Evolutionary conservation across 1,284 basidiomycete genomes (phyloP).

Genomic region (Porogramme epimiltina): DNA sequence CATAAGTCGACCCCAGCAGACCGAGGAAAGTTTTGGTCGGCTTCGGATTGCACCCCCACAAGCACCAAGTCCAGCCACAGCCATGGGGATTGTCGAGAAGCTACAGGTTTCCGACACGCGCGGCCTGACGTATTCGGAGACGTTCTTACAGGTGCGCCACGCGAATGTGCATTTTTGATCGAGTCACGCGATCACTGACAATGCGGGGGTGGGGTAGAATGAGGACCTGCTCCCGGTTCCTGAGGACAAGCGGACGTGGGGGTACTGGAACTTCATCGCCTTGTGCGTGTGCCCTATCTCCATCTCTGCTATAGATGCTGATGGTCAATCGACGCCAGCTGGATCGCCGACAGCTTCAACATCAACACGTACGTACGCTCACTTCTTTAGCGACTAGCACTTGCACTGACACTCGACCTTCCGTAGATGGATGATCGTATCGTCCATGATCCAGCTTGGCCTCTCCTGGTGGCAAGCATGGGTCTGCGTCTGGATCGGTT

Average conservation of each 20-base stretch:
- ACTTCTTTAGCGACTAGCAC: neutral
- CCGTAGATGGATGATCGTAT: conserved; percentile 72
- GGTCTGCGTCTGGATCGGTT: conserved; percentile 80
- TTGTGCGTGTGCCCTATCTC: conserved; percentile 47
- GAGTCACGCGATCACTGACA: neutral
- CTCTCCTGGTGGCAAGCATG: conserved; percentile 85
- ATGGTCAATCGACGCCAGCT: conserved; percentile 42
- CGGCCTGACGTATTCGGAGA: conserved; percentile 28
- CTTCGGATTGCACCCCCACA: conserved; percentile 1
- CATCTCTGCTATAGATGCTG: neutral
- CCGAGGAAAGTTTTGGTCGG: neutral
- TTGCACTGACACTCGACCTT: conserved; percentile 4
- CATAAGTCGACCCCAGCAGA: conserved; percentile 4
- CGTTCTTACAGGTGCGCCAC: conserved; percentile 29
- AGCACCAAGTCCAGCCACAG: neutral
- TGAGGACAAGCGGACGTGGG: conserved; percentile 61
- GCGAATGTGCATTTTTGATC: conserved; percentile 12
- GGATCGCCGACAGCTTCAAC: conserved; percentile 83
- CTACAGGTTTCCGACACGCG: conserved; percentile 25
- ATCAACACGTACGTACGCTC: conserved; percentile 66
- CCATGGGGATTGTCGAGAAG: conserved; percentile 22
- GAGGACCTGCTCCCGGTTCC: conserved; percentile 65
- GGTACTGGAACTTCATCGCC: conserved; percentile 59
- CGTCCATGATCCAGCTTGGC: conserved; percentile 74
- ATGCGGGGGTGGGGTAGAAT: conserved; percentile 43